A percentile compares a stretch with the other conserved stretches of the same genome.
These are phyloP conservation scores for Dryas drummondii DNA, from an alignment of 306 rosid genomes.

Conservation along the genomic window DNA sequence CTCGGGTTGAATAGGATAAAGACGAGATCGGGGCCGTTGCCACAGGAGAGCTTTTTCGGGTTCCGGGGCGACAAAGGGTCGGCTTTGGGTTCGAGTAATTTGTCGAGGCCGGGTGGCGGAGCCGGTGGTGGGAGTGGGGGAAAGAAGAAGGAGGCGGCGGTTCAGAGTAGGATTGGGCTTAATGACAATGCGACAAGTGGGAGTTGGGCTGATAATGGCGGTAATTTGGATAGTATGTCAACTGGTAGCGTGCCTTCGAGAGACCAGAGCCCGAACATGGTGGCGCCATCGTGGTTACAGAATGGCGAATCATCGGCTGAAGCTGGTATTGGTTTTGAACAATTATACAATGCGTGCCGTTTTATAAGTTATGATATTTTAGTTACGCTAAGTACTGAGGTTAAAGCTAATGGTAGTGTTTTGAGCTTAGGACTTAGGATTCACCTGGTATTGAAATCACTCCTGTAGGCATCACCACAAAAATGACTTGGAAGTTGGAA, in stretches of 20 bases:
- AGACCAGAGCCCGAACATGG: conserved; percentile 68
- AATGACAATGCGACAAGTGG: conserved; percentile 41
- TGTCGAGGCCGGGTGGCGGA: conserved; percentile 48
- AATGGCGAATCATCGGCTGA: conserved; percentile 65
- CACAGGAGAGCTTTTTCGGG: conserved; percentile 96
- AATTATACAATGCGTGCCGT: not conserved
- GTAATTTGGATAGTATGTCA: conserved; percentile 53
- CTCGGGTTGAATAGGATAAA: conserved; percentile 83
- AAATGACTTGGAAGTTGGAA: not conserved
- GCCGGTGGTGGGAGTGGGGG: conserved; percentile 34
- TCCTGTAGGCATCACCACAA: not conserved
- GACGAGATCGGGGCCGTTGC: conserved; percentile 98
- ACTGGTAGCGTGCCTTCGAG: conserved; percentile 48
- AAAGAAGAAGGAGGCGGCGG: conserved; percentile 55
- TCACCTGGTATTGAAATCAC: not conserved
- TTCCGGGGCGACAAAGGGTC: conserved; percentile 65
- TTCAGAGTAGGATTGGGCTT: conserved; percentile 43
- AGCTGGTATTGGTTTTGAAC: conserved; percentile 47
- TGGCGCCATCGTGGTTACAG: conserved; percentile 58
- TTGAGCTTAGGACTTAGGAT: not conserved
- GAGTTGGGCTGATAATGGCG: conserved; percentile 55
- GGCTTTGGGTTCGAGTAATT: conserved; percentile 59
- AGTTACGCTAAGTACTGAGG: conserved; percentile 2
- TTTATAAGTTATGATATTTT: not conserved
- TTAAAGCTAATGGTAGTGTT: not conserved